Evolutionary conservation across 352 stramenopile genomes (phyloP).

Genomic region (Peronospora belbahrii): DNA sequence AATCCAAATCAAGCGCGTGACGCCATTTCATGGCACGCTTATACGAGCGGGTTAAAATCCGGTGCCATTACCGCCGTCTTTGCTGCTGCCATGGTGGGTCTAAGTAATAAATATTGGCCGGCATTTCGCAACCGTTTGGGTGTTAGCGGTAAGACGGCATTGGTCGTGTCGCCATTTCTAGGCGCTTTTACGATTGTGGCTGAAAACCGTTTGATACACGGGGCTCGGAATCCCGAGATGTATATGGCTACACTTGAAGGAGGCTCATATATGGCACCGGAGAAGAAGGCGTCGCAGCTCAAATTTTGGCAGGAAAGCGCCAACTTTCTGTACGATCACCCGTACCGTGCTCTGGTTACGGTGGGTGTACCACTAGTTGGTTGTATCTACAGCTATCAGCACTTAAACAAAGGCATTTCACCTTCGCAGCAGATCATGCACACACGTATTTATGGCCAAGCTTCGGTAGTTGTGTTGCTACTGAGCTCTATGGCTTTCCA

Average conservation of each 20-base stretch:
- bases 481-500: conserved; percentile 79
- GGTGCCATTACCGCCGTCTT: conserved; percentile 28
- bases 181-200: conserved; percentile 58
- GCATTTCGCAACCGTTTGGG: conserved; percentile 64
- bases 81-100: conserved; percentile 22
- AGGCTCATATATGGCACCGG: conserved; percentile 29
- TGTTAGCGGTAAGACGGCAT: conserved; percentile 64
- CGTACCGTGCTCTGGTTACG: conserved; percentile 47
- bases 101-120: conserved; percentile 52
- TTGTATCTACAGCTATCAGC: conserved; percentile 65
- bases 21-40: conserved; percentile 64
- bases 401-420: conserved; percentile 59
- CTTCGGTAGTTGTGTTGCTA: conserved; percentile 55
- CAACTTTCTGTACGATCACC: conserved; percentile 80
- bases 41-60: conserved; percentile 45
- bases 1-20: conserved; percentile 53
- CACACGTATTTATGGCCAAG: conserved; percentile 78
- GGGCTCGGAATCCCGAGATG: conserved; percentile 60
- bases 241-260: conserved; percentile 63
- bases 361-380: conserved; percentile 59
- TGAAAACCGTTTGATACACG: conserved; percentile 52
- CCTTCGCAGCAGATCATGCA: conserved; percentile 83
- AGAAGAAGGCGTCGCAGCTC: conserved; percentile 31
- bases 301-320: conserved; percentile 50
- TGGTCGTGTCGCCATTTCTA: conserved; percentile 55